Base-by-base conservation (phyloP, 1,284 basidiomycete genomes). In the Apiotrichum brassicae region DNA sequence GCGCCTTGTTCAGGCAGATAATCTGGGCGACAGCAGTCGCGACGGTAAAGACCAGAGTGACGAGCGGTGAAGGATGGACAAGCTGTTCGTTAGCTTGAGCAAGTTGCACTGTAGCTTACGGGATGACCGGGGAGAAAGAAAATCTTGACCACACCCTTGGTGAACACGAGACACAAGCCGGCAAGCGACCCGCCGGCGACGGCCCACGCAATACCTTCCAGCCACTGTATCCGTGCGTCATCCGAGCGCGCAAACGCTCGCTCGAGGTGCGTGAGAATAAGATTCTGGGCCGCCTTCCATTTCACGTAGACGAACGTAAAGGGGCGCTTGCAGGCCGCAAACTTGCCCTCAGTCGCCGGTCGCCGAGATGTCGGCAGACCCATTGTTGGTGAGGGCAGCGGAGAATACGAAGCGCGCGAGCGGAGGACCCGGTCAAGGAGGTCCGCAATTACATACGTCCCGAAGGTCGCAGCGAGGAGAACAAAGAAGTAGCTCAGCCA, bases 201-300 rank as follows among this genome's bases (percentile, higher is more conserved):
- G 2, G 88, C 86, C 91, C 91, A 97, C 0, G 84, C 85, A 43
- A 95, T 87, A 6, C 91, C 92, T 40, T 92, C 78, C 14, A 87
- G 83, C 86, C 89, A 94, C 4, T 83, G 83, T 40, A 95, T 76
- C 39, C 84, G 82, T 59, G 81, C 84, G 63, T 95, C 91, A 58
- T 86, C 83, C 55, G 87, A 84, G 5, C 83, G 76, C 19, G 80
- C 82, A 3, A 84, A 85, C 83, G 88, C 86, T 1, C 70, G 60
- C 65, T 93, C 89, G 40, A 94, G 71, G 59, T 76, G 76, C 49
- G 79, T 77, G 33, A 81, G 79, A 18, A 85, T 65, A 71, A 77
- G 77, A 26, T 68, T 65, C 69, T 86, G 81, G 11, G 76, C 51
- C 12, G 63, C 63, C 8, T 71, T 66, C 79, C 81, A 84, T 3